These are phyloP conservation scores for sorghum (Sorghum bicolor) DNA, from an alignment of 176 grass and related monocot species.

Conservation along the genomic window Sorghum_bicolor_NCBIv3 NC_012870.2:77963501-77964000, in stretches of 20 bases:
- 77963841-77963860: neutral
- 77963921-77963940: too few species aligned
- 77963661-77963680: too few species aligned
- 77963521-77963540: neutral
- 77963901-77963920: too few species aligned
- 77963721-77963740: neutral
- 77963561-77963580: neutral
- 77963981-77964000: too few species aligned
- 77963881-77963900: neutral
- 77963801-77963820: neutral
- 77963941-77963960: too few species aligned
- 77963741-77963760: neutral
- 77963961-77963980: too few species aligned
- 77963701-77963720: too few species aligned
- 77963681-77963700: neutral
- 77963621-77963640: neutral
- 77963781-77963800: neutral
- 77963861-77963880: neutral
- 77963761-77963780: neutral
- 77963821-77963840: neutral
- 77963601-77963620: neutral
- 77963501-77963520: neutral
- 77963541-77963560: conserved; percentile 27
- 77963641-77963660: neutral
- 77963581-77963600: conserved; percentile 10